Conservation (phyloP, 345 rosid genomes). For the Eucalyptus grandis region DNA sequence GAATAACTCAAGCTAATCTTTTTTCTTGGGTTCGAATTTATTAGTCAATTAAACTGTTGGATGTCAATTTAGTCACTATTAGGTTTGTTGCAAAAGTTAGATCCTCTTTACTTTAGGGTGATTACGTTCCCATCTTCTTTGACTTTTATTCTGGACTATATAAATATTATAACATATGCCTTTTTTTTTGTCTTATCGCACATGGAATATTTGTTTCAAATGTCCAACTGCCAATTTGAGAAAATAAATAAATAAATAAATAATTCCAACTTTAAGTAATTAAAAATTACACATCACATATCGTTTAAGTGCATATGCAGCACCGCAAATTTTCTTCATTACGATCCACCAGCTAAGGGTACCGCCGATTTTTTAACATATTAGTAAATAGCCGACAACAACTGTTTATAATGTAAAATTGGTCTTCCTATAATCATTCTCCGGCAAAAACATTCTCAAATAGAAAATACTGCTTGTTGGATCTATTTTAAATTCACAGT, state of each 20-base stretch:
- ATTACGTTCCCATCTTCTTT: slow-evolving; percentile 43
- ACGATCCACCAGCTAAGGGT: neutral
- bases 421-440: neutral
- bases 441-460: neutral
- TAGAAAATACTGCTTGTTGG: neutral
- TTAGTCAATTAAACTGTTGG: neutral
- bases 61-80: neutral
- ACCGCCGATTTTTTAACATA: neutral
- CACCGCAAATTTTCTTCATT: neutral
- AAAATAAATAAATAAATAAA: neutral
- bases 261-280: neutral
- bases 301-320: neutral
- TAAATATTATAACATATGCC: slow-evolving; percentile 22
- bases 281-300: neutral
- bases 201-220: neutral
- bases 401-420: neutral
- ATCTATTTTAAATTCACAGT: neutral
- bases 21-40: neutral
- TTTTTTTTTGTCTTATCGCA: neutral
- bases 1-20: slow-evolving; percentile 9
- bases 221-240: neutral
- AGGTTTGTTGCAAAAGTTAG: slow-evolving; percentile 19
- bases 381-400: neutral
- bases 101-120: slow-evolving; percentile 18
- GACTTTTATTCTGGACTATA: slow-evolving; percentile 27